phyloP scores from a whole-genome alignment of 2,329 filamentous ascomycete species.

The Cytospora mali region DNA sequence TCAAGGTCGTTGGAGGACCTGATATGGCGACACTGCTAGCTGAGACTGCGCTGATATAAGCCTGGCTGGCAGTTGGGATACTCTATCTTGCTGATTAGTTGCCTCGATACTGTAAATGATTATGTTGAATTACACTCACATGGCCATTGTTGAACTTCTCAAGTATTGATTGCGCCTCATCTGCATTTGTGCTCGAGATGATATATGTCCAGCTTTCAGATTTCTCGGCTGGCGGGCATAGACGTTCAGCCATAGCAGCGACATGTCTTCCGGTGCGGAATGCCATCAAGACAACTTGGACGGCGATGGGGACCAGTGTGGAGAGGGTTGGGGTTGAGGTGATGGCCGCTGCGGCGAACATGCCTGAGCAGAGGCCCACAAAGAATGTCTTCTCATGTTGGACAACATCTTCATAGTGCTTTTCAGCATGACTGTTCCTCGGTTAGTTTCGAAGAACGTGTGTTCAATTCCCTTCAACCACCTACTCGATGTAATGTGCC shows the following conservation, averaged over 20 bases:
- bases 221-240: conserved; percentile 43
- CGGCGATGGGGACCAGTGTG: conserved; percentile 62
- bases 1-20: conserved; percentile 54
- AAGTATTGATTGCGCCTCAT: conserved; percentile 53
- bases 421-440: conserved; percentile 49
- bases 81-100: conserved; percentile 35
- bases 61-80: conserved; percentile 47
- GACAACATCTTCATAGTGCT: conserved; percentile 57
- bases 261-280: conserved; percentile 66
- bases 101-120: too few species aligned
- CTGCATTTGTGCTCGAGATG: conserved; percentile 58
- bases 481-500: conserved; percentile 70
- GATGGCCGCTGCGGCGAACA: conserved; percentile 70
- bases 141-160: conserved; percentile 60
- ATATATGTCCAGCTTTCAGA: conserved; percentile 70
- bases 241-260: conserved; percentile 49
- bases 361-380: conserved; percentile 69
- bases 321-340: conserved; percentile 64
- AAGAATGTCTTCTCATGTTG: conserved; percentile 54
- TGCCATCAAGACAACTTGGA: conserved; percentile 66
- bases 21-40: conserved; percentile 55
- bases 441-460: conserved; percentile 6
- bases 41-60: conserved; percentile 58
- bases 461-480: conserved; percentile 24
- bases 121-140: conserved; percentile 38